Conservation (phyloP, 1,139 yeast species). For the Geotrichum reessii region DNA sequence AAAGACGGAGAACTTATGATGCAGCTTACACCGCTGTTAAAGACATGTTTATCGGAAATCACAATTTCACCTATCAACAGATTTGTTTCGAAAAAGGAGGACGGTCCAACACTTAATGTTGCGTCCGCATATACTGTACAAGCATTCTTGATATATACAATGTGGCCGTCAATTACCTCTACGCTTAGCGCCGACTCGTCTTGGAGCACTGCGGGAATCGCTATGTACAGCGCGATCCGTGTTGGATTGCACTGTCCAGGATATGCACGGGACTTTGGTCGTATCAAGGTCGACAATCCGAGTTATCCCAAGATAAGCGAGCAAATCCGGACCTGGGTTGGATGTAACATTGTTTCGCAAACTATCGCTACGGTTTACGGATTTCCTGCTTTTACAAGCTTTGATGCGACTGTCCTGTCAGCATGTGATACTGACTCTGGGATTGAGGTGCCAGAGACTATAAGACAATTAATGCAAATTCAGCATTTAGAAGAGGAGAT, state of each 20-base stretch:
- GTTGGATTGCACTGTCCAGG: conserved; percentile 84
- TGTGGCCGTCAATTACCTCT: conserved; percentile 95
- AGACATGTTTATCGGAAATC: conserved; percentile 74
- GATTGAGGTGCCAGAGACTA: conserved; percentile 51
- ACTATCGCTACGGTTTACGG: conserved; percentile 89
- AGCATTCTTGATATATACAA: conserved; percentile 78
- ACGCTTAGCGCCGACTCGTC: conserved; percentile 92
- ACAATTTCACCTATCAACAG: conserved; percentile 87
- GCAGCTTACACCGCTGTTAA: conserved; percentile 61
- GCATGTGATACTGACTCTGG: conserved; percentile 43
- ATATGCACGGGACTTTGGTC: conserved; percentile 48
- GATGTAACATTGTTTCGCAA: conserved; percentile 85
- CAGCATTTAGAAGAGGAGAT: conserved; percentile 84
- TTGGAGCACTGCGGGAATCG: conserved; percentile 91
- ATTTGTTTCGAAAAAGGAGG: conserved; percentile 54
- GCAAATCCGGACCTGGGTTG: conserved; percentile 86
- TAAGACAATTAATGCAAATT: conserved; percentile 71
- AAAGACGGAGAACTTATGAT: conserved; percentile 42
- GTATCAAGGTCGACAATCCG: conserved; percentile 35
- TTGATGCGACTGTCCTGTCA: conserved; percentile 65
- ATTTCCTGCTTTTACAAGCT: conserved; percentile 84
- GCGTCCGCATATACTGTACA: conserved; percentile 94
- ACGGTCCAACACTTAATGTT: conserved; percentile 69
- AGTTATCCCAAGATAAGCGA: conserved; percentile 51
- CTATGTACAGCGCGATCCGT: conserved; percentile 83